Conservation (phyloP, 306 rosid species). For the Quercus gilva region DNA sequence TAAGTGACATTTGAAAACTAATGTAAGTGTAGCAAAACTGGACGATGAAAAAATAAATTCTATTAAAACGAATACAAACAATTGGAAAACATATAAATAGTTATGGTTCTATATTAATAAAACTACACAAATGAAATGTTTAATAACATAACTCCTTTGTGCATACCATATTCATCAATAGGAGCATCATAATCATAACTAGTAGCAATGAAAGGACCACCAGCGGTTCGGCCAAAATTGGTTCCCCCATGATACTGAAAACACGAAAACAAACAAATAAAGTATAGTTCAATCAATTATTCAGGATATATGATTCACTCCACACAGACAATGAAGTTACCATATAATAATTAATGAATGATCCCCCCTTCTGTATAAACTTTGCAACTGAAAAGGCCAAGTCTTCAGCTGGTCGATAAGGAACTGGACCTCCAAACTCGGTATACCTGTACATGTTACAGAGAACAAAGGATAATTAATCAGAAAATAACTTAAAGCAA, state of each 20-base stretch:
- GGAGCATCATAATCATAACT: slow-evolving; percentile 99
- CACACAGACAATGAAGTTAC: slow-evolving; percentile 40
- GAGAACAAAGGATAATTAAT: slow-evolving; percentile 1
- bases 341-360: slow-evolving; percentile 91
- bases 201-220: slow-evolving; percentile 96
- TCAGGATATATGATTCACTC: slow-evolving; percentile 3
- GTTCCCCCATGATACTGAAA: slow-evolving; percentile 97
- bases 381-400: slow-evolving; percentile 90
- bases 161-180: slow-evolving; percentile 88
- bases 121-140: neutral
- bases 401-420: slow-evolving; percentile 91
- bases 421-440: slow-evolving; percentile 93
- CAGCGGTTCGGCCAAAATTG: slow-evolving; percentile 97
- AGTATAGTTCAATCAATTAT: slow-evolving; percentile 6
- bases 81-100: neutral
- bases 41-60: neutral
- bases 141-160: neutral
- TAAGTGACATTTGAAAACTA: neutral
- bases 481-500: slow-evolving; percentile 7
- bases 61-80: neutral
- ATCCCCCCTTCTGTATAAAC: slow-evolving; percentile 94
- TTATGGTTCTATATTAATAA: slow-evolving; percentile 6
- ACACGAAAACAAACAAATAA: slow-evolving; percentile 19
- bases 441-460: slow-evolving; percentile 63
- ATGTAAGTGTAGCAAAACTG: neutral